Percentiles rank a stretch among this genome's conserved stretches.
Evolutionary conservation across 2,329 filamentous ascomycete genomes (phyloP).

Genomic region (Exophiala oligosperma): DNA sequence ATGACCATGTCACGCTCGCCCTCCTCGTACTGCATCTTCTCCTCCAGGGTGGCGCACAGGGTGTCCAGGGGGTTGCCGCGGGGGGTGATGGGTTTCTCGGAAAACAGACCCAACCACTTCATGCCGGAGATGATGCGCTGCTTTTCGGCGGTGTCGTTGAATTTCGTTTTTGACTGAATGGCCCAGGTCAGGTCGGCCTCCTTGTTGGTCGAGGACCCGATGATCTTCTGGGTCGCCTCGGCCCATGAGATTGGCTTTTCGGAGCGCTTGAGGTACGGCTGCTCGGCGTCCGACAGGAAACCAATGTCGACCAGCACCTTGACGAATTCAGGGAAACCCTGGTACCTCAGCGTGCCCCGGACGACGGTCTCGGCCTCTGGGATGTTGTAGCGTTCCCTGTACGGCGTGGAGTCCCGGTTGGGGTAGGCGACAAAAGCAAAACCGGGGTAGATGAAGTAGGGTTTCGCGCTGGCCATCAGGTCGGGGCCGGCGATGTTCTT

Average conservation of each 20-base stretch:
- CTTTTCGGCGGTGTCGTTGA: conserved; percentile 67
- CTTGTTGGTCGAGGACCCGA: conserved; percentile 65
- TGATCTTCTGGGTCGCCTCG: conserved; percentile 75
- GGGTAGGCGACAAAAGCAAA: conserved; percentile 90
- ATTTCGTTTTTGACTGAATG: conserved; percentile 73
- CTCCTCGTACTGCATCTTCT: conserved; percentile 86
- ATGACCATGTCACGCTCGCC: conserved; percentile 83
- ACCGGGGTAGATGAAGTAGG: conserved; percentile 86
- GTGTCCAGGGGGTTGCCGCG: conserved; percentile 82
- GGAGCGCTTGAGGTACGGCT: conserved; percentile 54
- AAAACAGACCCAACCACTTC: conserved; percentile 69
- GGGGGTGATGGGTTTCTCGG: conserved; percentile 67
- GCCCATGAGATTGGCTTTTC: conserved; percentile 72
- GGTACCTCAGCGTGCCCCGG: conserved; percentile 80
- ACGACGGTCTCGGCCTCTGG: conserved; percentile 88
- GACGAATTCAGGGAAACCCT: conserved; percentile 88
- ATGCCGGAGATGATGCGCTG: conserved; percentile 70
- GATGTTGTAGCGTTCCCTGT: conserved; percentile 86
- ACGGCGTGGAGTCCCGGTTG: conserved; percentile 86
- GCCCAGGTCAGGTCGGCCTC: conserved; percentile 71
- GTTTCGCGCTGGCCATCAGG: conserved; percentile 84
- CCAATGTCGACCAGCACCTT: conserved; percentile 84
- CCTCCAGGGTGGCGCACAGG: conserved; percentile 83
- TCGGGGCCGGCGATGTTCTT: conserved; percentile 65
- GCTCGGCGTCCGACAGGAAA: conserved; percentile 74